Evolutionary conservation across 345 rosid species (phyloP).

Genomic region (Brassica rapa): DNA sequence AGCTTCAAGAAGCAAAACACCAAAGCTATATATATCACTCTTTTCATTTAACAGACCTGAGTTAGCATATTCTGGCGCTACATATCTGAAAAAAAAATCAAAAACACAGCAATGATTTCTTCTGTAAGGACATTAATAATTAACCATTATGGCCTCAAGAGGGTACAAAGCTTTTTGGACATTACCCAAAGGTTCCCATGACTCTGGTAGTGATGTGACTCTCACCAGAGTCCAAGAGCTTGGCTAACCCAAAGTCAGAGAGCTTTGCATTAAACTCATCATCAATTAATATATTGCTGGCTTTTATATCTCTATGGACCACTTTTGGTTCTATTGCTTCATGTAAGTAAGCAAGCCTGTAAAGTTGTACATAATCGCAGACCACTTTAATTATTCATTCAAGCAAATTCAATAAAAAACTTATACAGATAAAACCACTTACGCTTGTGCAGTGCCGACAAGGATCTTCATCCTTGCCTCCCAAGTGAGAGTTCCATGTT

Average conservation of each 20-base stretch:
- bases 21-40: constrained; percentile 97
- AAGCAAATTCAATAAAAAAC: constrained; percentile 9
- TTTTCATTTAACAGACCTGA: constrained; percentile 88
- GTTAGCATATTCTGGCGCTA: constrained; percentile 97
- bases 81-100: constrained; percentile 64
- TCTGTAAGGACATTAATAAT: constrained; percentile 22
- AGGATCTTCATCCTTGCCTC: constrained; percentile 82
- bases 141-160: constrained; percentile 17
- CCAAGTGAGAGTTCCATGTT: constrained; percentile 71
- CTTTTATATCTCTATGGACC: constrained; percentile 91
- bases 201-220: constrained; percentile 96
- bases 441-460: constrained; percentile 84
- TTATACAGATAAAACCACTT: constrained; percentile 45
- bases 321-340: constrained; percentile 99
- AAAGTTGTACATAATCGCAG: constrained; percentile 21
- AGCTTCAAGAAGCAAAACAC: constrained; percentile 88
- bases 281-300: constrained; percentile 94
- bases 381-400: neutral
- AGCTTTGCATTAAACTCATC: constrained; percentile 83
- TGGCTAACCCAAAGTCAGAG: constrained; percentile 97
- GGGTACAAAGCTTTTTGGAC: constrained; percentile 24
- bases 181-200: constrained; percentile 98
- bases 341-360: constrained; percentile 95
- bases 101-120: constrained; percentile 5
- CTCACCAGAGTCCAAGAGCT: constrained; percentile 84